Evolutionary conservation across 306 rosid species (phyloP).

Genomic region (Lagenaria siceraria): DNA sequence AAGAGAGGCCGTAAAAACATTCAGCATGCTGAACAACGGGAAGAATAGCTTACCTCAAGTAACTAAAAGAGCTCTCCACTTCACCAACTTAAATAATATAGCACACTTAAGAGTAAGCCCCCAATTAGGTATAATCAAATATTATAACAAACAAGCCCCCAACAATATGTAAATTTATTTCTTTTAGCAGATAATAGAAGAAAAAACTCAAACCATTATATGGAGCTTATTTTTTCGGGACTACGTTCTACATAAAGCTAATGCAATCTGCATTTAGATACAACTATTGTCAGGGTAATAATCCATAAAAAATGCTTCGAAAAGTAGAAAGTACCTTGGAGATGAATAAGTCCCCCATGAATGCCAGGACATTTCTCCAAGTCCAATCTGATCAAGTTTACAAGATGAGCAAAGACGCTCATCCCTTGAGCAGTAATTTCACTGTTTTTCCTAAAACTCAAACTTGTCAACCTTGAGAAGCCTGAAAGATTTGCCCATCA

Average conservation of each 20-base stretch:
- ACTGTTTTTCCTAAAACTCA: slow-evolving; percentile 79
- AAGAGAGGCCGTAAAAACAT: background rate
- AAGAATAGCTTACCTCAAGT: background rate
- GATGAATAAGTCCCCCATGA: slow-evolving; percentile 79
- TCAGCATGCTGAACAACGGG: background rate
- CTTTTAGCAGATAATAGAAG: background rate
- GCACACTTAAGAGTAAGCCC: background rate
- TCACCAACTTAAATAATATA: background rate
- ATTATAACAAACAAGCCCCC: background rate
- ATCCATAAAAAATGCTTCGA: background rate
- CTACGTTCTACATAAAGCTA: background rate
- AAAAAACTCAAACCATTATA: background rate
- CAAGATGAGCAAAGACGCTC: slow-evolving; percentile 48
- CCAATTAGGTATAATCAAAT: background rate
- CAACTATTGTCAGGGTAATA: background rate
- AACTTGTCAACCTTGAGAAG: slow-evolving; percentile 60
- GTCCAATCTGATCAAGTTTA: slow-evolving; percentile 75
- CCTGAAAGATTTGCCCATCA: slow-evolving; percentile 35
- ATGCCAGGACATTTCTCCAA: slow-evolving; percentile 85
- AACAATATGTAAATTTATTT: background rate
- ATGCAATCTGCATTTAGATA: background rate
- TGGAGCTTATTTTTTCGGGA: background rate
- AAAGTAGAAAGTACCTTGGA: slow-evolving; percentile 41
- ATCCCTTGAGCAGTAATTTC: slow-evolving; percentile 78
- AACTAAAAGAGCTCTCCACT: background rate